Conservation (phyloP, 2,329 filamentous ascomycete genomes). For the Drechmeria coniospora region DNA sequence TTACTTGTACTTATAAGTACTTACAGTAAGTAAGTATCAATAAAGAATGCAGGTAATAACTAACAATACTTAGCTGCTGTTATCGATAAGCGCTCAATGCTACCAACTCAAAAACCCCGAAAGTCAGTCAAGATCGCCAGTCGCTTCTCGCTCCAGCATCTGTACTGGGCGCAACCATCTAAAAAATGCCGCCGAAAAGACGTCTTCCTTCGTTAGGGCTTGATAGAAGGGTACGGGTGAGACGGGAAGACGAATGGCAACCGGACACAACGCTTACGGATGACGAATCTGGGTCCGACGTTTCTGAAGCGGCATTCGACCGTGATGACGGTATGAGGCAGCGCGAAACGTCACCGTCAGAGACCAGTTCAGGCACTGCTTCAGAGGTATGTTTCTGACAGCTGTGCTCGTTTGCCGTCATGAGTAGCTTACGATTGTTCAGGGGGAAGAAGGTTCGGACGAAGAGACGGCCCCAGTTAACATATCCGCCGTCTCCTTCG, state of each 20-base stretch:
- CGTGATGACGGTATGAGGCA: too few species aligned
- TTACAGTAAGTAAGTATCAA: too few species aligned
- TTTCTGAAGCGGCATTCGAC: constrained; percentile 12
- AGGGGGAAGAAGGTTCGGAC: constrained; percentile 13
- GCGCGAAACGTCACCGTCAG: too few species aligned
- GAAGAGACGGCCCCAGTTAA: constrained; percentile 24
- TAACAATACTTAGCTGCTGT: too few species aligned
- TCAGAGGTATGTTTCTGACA: constrained; percentile 13
- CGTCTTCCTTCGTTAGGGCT: constrained; percentile 21
- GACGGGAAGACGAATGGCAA: constrained; percentile 28
- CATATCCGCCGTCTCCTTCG: constrained; percentile 60
- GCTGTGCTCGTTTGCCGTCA: too few species aligned
- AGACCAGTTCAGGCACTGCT: too few species aligned
- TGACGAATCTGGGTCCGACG: constrained; percentile 12
- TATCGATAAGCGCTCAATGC: not conserved
- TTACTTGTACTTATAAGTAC: too few species aligned
- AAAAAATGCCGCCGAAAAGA: constrained; percentile 20
- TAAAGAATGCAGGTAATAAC: too few species aligned
- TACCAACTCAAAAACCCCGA: too few species aligned
- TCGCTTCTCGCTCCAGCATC: not conserved
- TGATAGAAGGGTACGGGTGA: constrained; percentile 27
- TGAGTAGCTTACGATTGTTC: too few species aligned
- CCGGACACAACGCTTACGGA: constrained; percentile 15
- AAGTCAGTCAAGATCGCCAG: not conserved
- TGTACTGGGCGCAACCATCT: not conserved